Evolutionary conservation across 2,329 filamentous ascomycete genomes (phyloP), one percentile per base, ranked within the genome.

Genomic region (Cladobotryum protrusum): DNA sequence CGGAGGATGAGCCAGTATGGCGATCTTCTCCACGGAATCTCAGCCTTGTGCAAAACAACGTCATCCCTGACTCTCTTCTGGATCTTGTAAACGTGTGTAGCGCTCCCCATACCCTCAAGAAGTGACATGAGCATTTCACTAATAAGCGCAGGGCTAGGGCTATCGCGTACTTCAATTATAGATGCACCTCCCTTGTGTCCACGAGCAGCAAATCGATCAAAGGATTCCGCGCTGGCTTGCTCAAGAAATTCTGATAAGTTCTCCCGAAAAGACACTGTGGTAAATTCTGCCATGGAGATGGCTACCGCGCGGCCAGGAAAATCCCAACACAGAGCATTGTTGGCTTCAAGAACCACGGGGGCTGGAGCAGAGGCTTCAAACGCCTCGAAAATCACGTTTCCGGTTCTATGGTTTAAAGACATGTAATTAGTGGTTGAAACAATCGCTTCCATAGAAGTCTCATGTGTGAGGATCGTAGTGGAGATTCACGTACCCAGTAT

Each of bases 301-400:
- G 68, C 63, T 0, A 77, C 75, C 0, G 77, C 72, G 8, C 63
- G 65, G 0, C 74, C 77, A 0, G 83, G 83, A 53, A 87, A 87
- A n/a, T 75, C 69, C 72, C 82, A 82, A 44, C 66, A 56, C 0
- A 87, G 62, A 1, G 79, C 72, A 24, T 70, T 68, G 12, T 74
- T 61, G 0, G 77, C 61, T 0, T 70, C 69, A 3, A 85, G 69
- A 1, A 84, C 78, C 13, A 71, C 61, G 36, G 24, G 24, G 24
- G 24, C 24, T 29, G 24, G 6, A 29, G 24, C 24, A 8, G 24
- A 29, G 24, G 24, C 24, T 29, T 29, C 24, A 29, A 29, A 29
- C 24, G 24, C 24, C 24, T 29, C 24, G 24, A 29, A 29, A 29
- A 29, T 9, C 24, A 29, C 6, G 11, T 29, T 29, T 29, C 24